A percentile compares a stretch with the other conserved stretches of the same genome.
Conservation (phyloP, 805 yeast species). For the Yarrowia bubula region DNA sequence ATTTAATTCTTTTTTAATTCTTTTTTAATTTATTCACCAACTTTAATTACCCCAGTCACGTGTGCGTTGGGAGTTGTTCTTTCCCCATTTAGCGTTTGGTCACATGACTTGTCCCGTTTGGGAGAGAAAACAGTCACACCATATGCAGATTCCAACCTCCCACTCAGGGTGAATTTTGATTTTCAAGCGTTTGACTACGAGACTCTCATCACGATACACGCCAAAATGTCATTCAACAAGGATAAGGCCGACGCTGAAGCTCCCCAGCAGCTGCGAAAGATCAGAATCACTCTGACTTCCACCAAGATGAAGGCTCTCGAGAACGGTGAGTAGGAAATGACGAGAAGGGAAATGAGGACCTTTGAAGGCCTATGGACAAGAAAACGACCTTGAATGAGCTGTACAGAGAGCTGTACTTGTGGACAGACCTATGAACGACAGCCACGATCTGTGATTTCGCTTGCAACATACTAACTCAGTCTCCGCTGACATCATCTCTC, state of each 20-base stretch:
- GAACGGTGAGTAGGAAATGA: conserved; percentile 44
- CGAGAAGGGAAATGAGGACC: background rate
- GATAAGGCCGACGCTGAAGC: conserved; percentile 82
- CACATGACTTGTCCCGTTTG: conserved; percentile 12
- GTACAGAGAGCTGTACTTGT: no score
- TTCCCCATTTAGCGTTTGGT: background rate
- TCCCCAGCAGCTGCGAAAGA: conserved; percentile 85
- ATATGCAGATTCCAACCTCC: conserved; percentile 16
- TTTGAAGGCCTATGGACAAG: no score
- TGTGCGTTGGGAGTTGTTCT: background rate
- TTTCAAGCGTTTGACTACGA: conserved; percentile 26
- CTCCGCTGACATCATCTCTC: conserved; percentile 82
- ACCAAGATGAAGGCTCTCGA: conserved; percentile 98
- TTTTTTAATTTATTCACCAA: no score
- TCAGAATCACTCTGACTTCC: conserved; percentile 98
- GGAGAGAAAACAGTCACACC: conserved; percentile 13
- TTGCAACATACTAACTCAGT: conserved; percentile 44
- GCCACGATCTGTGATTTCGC: background rate
- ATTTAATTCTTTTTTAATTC: no score
- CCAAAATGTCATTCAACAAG: conserved; percentile 46
- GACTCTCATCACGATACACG: conserved; percentile 27
- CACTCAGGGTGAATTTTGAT: conserved; percentile 25
- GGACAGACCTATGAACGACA: no score
- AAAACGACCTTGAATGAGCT: no score
- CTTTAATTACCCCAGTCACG: background rate